A percentile compares a stretch with the other conserved stretches of the same genome.
Evolutionary conservation across 2,329 filamentous ascomycete species (phyloP).

Genomic region (Paracoccidioides brasiliensis): DNA sequence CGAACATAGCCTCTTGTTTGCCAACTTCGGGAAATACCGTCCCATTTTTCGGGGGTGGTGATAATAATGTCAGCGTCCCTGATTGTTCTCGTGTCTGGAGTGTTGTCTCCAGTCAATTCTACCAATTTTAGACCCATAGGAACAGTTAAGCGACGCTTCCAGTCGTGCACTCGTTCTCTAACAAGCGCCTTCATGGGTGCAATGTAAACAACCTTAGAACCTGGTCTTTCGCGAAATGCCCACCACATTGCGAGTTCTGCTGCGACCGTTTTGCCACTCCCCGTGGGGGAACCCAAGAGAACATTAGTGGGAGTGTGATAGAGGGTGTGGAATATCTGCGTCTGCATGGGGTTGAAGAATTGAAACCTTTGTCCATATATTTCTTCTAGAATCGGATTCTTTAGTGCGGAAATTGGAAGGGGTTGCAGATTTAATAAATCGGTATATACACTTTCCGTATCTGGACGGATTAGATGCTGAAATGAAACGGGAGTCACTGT

Average conservation of each 20-base stretch:
- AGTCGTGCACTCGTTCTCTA: constrained; percentile 90
- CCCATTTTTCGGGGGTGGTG: constrained; percentile 99
- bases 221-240: constrained; percentile 88
- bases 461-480: constrained; percentile 91
- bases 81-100: constrained; percentile 90
- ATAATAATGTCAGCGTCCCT: constrained; percentile 95
- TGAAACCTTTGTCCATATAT: constrained; percentile 81
- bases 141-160: constrained; percentile 66
- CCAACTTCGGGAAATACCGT: constrained; percentile 98
- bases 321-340: constrained; percentile 91
- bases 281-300: constrained; percentile 85
- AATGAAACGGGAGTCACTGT: constrained; percentile 93
- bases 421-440: constrained; percentile 87
- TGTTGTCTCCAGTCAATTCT: constrained; percentile 94
- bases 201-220: constrained; percentile 97
- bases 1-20: constrained; percentile 93
- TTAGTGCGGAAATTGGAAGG: constrained; percentile 70
- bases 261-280: constrained; percentile 93
- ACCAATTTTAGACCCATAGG: constrained; percentile 84
- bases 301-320: constrained; percentile 91
- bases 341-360: constrained; percentile 99
- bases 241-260: constrained; percentile 98
- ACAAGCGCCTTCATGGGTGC: constrained; percentile 98
- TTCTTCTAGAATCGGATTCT: constrained; percentile 76
- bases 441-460: constrained; percentile 95